Base-by-base conservation (phyloP, 495 filamentous ascomycete genomes). In the Daldinia caldariorum region DNA sequence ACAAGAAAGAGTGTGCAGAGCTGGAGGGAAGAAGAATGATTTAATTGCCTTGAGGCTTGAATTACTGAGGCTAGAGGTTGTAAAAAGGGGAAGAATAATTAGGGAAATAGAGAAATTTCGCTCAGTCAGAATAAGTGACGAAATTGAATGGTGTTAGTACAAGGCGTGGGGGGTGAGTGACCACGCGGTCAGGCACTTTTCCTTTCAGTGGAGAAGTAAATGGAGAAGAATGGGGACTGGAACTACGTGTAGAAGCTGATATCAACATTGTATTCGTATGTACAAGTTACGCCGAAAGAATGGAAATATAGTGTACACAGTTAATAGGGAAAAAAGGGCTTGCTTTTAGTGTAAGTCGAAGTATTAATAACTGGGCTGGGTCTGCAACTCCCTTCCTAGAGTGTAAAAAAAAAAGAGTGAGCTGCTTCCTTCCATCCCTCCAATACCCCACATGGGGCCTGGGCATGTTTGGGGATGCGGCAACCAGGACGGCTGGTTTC, bases 221-320 rank as follows among this genome's bases (percentile, higher is more conserved):
- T 45, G 35, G 54, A 64, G 26, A 72, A 70, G 58, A 67, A 73
- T 70, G 70, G 66, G 16, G 66, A 66, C 43, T n/a, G n/a, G n/a
- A 54, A 41, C 55, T 61, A 65, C 61, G 61, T 72, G 70, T 56
- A 65, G 55, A 57, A n/a, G 55, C 53, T 43, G 64, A 72, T 58
- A 68, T 68, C 54, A 65, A 69, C 70, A 68, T 72, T 29, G 49
- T 65, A 50, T 60, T 34, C n/a, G 20, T 54, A 54, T 34, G 60
- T 63, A 63, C 59, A 67, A 55, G 68, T 62, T 61, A 71, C 38
- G 63, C 69, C 63, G 54, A 67, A 47, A 71, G 45, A 58, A 61
- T 26, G 65, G 51, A 60, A 68, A 7, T 35, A 35, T 35, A 68
- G 1, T 35, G 6, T 35, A 35, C 34, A 35, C 9, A 35, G 34